Conservation (phyloP, 2,329 filamentous ascomycete genomes). For the Microdochium nivale region DNA sequence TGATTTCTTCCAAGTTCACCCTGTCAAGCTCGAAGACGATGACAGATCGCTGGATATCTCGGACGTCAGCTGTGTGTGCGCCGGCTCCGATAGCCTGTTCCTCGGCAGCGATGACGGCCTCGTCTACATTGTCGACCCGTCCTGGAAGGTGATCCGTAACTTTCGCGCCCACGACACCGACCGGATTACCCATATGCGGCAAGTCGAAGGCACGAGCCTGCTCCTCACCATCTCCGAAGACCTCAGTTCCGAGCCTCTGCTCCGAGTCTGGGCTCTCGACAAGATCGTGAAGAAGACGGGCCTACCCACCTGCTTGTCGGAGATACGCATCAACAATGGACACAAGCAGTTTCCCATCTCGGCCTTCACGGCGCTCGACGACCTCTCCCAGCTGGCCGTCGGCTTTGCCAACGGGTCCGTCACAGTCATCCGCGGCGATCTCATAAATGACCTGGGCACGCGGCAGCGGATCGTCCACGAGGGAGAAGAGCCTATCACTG, state of each 20-base stretch:
- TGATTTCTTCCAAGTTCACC: slow-evolving; percentile 96
- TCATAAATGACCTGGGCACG: slow-evolving; percentile 90
- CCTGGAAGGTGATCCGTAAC: slow-evolving; percentile 77
- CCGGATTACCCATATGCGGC: slow-evolving; percentile 83
- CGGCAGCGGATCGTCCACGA: slow-evolving; percentile 94
- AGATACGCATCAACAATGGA: slow-evolving; percentile 78
- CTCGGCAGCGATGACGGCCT: slow-evolving; percentile 77
- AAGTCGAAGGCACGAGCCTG: slow-evolving; percentile 78
- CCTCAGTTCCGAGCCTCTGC: slow-evolving; percentile 72
- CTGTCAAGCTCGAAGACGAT: slow-evolving; percentile 70
- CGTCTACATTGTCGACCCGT: slow-evolving; percentile 78
- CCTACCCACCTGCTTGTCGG: slow-evolving; percentile 79
- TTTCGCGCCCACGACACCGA: slow-evolving; percentile 81
- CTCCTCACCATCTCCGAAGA: slow-evolving; percentile 86
- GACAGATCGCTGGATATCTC: slow-evolving; percentile 76
- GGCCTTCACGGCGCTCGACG: slow-evolving; percentile 78
- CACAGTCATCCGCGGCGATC: slow-evolving; percentile 83
- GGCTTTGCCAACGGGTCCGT: slow-evolving; percentile 95
- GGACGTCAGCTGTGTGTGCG: slow-evolving; percentile 75
- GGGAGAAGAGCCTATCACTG: slow-evolving; percentile 92
- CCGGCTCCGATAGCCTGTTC: slow-evolving; percentile 84
- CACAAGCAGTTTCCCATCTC: slow-evolving; percentile 92
- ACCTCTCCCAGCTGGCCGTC: slow-evolving; percentile 86
- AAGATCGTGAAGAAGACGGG: slow-evolving; percentile 92
- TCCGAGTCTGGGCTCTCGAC: slow-evolving; percentile 98